These are phyloP conservation scores for Omphalotus olearius DNA, from an alignment of 1,284 basidiomycete genomes.

Conservation along the genomic window DNA sequence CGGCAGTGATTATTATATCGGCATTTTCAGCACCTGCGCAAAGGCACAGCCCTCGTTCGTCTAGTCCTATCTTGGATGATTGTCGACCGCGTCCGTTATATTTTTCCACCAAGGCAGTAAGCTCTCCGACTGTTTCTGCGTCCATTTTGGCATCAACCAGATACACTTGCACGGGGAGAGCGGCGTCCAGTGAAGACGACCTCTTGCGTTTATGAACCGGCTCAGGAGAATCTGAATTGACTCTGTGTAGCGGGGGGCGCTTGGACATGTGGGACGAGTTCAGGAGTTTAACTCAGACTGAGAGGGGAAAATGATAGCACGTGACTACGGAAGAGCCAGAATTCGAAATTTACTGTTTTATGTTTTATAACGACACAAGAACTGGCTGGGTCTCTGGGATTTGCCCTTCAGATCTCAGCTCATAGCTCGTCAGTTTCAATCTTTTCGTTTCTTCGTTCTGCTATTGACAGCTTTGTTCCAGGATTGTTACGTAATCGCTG, in stretches of 20 bases:
- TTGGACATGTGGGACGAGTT: background rate
- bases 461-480: background rate
- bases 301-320: no score
- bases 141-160: slow-evolving; percentile 61
- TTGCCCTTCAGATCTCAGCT: no score
- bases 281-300: no score
- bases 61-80: no score
- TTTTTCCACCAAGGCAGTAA: slow-evolving; percentile 44
- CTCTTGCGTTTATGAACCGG: background rate
- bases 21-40: slow-evolving; percentile 43
- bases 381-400: no score
- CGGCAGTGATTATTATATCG: slow-evolving; percentile 60
- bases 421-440: no score
- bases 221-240: background rate
- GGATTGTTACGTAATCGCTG: no score
- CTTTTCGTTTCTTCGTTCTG: background rate
- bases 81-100: slow-evolving; percentile 17
- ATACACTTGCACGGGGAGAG: slow-evolving; percentile 36
- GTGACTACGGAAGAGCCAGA: no score
- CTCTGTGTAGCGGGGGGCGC: background rate
- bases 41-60: slow-evolving; percentile 22
- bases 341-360: no score
- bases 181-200: background rate
- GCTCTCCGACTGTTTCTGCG: slow-evolving; percentile 35
- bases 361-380: no score